A percentile compares a stretch with the other conserved stretches of the same genome.
These are phyloP conservation scores for Exserohilum turcica DNA, from an alignment of 2,329 filamentous ascomycete species.

Conservation along the genomic window DNA sequence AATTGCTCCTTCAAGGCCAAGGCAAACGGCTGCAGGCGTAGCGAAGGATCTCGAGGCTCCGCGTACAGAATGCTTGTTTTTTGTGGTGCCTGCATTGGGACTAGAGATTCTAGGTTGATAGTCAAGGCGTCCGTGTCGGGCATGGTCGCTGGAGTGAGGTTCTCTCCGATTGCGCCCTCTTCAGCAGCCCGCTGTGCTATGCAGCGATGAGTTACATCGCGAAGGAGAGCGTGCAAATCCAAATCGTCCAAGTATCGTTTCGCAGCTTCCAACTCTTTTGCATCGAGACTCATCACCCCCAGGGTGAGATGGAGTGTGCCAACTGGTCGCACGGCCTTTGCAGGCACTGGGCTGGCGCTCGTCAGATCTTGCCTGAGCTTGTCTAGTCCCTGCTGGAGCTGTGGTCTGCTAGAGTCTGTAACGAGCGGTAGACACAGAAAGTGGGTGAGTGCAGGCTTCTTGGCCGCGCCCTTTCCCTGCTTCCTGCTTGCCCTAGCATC, in stretches of 20 bases:
- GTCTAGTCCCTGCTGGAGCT: constrained; percentile 67
- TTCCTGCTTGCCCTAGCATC: constrained; percentile 17
- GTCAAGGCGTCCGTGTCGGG: constrained; percentile 35
- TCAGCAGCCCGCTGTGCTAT: constrained; percentile 22
- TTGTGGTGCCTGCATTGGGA: constrained; percentile 64
- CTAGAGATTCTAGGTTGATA: constrained; percentile 56
- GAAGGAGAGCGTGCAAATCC: constrained; percentile 46
- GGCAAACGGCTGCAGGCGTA: constrained; percentile 63
- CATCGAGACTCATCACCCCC: constrained; percentile 77
- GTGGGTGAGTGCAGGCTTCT: constrained; percentile 65
- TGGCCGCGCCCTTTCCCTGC: constrained; percentile 24
- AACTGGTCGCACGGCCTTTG: constrained; percentile 72
- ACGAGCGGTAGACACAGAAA: constrained; percentile 78
- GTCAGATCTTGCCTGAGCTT: constrained; percentile 63
- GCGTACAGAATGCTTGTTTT: constrained; percentile 70
- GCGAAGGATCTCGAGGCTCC: constrained; percentile 60
- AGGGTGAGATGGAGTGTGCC: constrained; percentile 86
- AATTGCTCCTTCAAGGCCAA: constrained; percentile 62
- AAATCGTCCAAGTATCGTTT: constrained; percentile 48
- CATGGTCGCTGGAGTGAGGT: constrained; percentile 31
- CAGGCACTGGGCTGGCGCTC: constrained; percentile 56
- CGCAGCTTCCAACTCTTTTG: constrained; percentile 56
- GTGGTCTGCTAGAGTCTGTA: constrained; percentile 63
- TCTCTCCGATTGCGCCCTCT: constrained; percentile 37
- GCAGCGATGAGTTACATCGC: constrained; percentile 20